Percentiles rank a stretch among this genome's conserved stretches.
phyloP scores from a whole-genome alignment of 2,329 filamentous ascomycete genomes.

The Cordyceps javanica region DNA sequence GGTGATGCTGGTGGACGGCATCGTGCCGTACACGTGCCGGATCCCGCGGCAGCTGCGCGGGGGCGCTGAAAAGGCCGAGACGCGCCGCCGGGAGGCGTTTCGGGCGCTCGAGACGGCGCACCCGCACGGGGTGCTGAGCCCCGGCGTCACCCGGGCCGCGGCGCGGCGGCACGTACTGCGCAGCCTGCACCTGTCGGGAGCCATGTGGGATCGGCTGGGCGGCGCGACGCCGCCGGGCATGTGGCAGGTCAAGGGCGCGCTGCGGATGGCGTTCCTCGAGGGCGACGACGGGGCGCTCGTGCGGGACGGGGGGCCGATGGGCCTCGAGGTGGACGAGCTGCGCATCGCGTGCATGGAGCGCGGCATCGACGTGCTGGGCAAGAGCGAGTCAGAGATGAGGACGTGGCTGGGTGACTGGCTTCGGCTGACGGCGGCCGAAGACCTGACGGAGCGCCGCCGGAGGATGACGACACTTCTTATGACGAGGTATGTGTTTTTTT shows the following conservation, averaged over 20 bases:
- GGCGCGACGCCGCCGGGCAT: slow-evolving; percentile 39
- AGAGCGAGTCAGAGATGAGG: slow-evolving; percentile 52
- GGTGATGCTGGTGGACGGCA: slow-evolving; percentile 60
- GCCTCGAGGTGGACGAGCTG: slow-evolving; percentile 58
- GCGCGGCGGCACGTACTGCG: slow-evolving; percentile 34
- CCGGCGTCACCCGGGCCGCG: slow-evolving; percentile 23
- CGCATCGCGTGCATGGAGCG: slow-evolving; percentile 65
- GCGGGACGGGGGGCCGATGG: slow-evolving; percentile 50
- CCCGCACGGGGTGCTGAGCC: slow-evolving; percentile 31
- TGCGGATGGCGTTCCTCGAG: slow-evolving; percentile 56
- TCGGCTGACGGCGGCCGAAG: slow-evolving; percentile 33
- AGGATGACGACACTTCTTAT: slow-evolving; percentile 35
- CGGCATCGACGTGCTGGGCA: slow-evolving; percentile 52
- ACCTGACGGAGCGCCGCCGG: slow-evolving; percentile 30
- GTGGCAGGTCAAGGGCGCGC: slow-evolving; percentile 46
- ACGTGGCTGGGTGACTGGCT: slow-evolving; percentile 42
- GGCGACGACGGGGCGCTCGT: slow-evolving; percentile 66
- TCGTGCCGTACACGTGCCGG: slow-evolving; percentile 76
- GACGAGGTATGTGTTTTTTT: slow-evolving; percentile 38
- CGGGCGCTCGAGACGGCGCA: slow-evolving; percentile 30
- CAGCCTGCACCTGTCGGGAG: slow-evolving; percentile 39
- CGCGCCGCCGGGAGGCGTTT: slow-evolving; percentile 44
- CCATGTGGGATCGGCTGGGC: slow-evolving; percentile 45
- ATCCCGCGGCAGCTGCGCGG: slow-evolving; percentile 67
- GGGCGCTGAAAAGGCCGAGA: slow-evolving; percentile 50